phyloP scores from a whole-genome alignment of 768 basidiomycete species.

The Suillus luteus region DNA sequence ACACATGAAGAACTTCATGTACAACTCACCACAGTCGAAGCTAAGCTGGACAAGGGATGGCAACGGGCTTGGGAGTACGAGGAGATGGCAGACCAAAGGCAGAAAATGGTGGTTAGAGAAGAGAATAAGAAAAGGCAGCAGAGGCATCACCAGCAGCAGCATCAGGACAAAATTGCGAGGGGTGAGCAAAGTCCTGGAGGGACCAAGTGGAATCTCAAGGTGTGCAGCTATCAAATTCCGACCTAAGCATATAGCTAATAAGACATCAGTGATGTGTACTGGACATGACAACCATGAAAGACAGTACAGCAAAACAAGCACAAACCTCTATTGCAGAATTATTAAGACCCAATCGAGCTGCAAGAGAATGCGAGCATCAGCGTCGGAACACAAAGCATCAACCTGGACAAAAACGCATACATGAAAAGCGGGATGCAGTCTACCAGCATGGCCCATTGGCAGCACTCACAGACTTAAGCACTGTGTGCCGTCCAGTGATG shows the following conservation, averaged over 20 bases:
- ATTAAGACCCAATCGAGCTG: neutral
- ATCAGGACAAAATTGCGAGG: neutral
- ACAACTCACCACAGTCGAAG: neutral
- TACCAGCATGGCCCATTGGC: neutral
- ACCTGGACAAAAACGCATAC: neutral
- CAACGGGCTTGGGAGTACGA: neutral
- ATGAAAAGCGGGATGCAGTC: conserved; percentile 2
- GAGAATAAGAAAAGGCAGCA: neutral
- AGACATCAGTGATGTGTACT: neutral
- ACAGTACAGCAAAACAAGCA: neutral
- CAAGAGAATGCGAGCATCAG: neutral
- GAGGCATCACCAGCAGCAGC: neutral
- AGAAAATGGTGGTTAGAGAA: neutral
- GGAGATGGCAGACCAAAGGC: neutral
- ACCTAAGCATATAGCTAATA: neutral
- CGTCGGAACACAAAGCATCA: neutral
- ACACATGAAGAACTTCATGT: neutral
- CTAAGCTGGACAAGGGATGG: conserved; percentile 3
- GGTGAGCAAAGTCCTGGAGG: neutral
- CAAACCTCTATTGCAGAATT: neutral
- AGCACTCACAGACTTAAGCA: neutral
- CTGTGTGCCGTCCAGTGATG: neutral
- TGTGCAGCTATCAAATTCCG: neutral
- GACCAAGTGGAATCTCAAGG: neutral
- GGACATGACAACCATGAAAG: neutral